Evolutionary conservation across 345 rosid species (phyloP).

Genomic region (Pelargonium nanum): DNA sequence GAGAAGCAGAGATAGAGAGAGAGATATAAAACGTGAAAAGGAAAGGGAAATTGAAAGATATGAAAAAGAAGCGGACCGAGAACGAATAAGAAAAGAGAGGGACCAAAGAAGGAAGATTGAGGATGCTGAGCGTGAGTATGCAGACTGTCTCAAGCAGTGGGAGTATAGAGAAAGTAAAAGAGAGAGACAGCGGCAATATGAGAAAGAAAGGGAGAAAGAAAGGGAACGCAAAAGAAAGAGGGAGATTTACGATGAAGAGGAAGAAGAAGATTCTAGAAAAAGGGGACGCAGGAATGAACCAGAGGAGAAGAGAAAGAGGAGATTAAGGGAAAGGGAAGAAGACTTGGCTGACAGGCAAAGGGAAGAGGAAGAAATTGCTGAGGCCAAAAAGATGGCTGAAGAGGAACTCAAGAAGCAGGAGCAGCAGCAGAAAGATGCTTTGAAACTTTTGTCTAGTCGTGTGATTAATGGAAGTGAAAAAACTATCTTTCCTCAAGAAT

Average conservation of each 20-base stretch:
- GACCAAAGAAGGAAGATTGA: slow-evolving; percentile 84
- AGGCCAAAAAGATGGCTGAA: slow-evolving; percentile 67
- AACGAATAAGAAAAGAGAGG: slow-evolving; percentile 77
- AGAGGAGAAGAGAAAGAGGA: slow-evolving; percentile 77
- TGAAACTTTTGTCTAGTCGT: slow-evolving; percentile 42
- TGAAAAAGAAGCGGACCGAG: slow-evolving; percentile 89
- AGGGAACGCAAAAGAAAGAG: slow-evolving; percentile 80
- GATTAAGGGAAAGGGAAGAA: slow-evolving; percentile 71
- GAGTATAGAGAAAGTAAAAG: slow-evolving; percentile 87
- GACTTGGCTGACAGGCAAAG: slow-evolving; percentile 59
- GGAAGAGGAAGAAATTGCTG: slow-evolving; percentile 79
- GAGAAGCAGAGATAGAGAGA: slow-evolving; percentile 67
- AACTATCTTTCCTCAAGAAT: slow-evolving; percentile 21
- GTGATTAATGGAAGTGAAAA: slow-evolving; percentile 35
- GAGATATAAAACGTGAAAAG: slow-evolving; percentile 62
- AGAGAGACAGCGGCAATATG: slow-evolving; percentile 86
- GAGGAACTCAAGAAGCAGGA: slow-evolving; percentile 50
- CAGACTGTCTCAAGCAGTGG: slow-evolving; percentile 83
- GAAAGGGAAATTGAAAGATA: slow-evolving; percentile 79
- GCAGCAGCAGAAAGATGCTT: slow-evolving; percentile 52
- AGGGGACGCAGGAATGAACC: slow-evolving; percentile 62
- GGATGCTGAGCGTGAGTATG: slow-evolving; percentile 89
- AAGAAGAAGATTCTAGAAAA: slow-evolving; percentile 72
- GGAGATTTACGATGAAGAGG: slow-evolving; percentile 84
- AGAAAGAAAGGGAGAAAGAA: slow-evolving; percentile 87